These are phyloP conservation scores for Trichoderma oligosporum DNA, from an alignment of 2,329 filamentous ascomycete species.

Conservation along the genomic window DNA sequence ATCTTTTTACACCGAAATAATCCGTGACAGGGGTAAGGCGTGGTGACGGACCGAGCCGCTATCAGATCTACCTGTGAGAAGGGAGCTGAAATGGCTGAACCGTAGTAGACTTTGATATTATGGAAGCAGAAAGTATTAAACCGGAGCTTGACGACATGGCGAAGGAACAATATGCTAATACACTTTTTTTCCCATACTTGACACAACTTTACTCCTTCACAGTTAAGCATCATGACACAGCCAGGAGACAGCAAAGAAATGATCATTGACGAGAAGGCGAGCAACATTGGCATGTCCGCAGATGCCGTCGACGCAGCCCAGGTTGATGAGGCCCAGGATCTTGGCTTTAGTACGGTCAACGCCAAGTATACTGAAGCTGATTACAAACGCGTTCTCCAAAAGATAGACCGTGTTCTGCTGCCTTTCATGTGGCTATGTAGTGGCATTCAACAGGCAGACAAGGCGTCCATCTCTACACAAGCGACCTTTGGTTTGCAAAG, in stretches of 20 bases:
- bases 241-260: neutral
- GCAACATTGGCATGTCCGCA: neutral
- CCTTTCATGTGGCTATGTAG: neutral
- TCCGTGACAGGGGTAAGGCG: neutral
- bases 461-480: neutral
- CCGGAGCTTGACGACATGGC: neutral
- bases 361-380: neutral
- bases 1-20: neutral
- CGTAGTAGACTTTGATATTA: neutral
- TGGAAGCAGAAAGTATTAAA: neutral
- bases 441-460: neutral
- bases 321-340: neutral
- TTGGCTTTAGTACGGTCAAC: neutral
- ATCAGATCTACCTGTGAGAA: neutral
- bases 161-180: neutral
- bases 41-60: too few species aligned
- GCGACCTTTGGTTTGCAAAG: neutral
- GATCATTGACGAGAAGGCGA: neutral
- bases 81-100: neutral
- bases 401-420: neutral
- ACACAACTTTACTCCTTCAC: neutral
- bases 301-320: neutral
- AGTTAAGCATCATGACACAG: neutral
- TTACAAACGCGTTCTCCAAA: neutral
- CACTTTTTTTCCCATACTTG: neutral